Base-by-base conservation (phyloP, 306 rosid genomes). In the Gastrolobium villosum region DNA sequence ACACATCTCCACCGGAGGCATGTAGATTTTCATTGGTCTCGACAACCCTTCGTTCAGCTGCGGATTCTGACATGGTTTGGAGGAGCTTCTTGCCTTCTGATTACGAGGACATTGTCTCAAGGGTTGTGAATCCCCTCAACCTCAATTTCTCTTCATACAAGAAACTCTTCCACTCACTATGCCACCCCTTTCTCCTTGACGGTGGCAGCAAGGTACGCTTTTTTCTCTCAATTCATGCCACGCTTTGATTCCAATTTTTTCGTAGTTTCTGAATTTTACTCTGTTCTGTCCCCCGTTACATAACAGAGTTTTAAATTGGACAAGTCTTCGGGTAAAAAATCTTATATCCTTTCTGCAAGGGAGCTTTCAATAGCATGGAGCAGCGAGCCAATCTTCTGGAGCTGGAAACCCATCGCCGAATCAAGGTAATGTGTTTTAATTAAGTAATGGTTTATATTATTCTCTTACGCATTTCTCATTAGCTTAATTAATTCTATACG, bases 31-130 rank as follows among this genome's bases (percentile, higher is more conserved):
- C 91, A 41, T 5, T 82, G 36, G 75, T 92, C 34, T 89, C 94
- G 0, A 11, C 88, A 10, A 30, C 64, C 11, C 87, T 92, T 45
- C 74, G 65, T 1, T 82, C 88, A 0, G 87, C 83, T 2, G 81
- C 88, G 0, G 50, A 75, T 11, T 88, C 92, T 7, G 91, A 89
- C 77, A 34, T 62, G 1, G 83, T 92, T 10, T 92, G 97, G 97
- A 84, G 66, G 46, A 82, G 36, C 6, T 82, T 92, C 65, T 74
- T 92, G 65, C 94, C 97, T 15, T 54, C 83, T 10, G 88, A 89
- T 81, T 82, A 83, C 28, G 13, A 54, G 2, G 75, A 74, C 32
- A 64, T 85, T 64, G 15, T 89, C 40, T 85, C 88, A 2, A 80
- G 82, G 0, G 78, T 81, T 2, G 45, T 78, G 11, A 70, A 64